phyloP scores from a whole-genome alignment of 805 yeast genomes.

The Diddensiella caesifluorescens region DNA sequence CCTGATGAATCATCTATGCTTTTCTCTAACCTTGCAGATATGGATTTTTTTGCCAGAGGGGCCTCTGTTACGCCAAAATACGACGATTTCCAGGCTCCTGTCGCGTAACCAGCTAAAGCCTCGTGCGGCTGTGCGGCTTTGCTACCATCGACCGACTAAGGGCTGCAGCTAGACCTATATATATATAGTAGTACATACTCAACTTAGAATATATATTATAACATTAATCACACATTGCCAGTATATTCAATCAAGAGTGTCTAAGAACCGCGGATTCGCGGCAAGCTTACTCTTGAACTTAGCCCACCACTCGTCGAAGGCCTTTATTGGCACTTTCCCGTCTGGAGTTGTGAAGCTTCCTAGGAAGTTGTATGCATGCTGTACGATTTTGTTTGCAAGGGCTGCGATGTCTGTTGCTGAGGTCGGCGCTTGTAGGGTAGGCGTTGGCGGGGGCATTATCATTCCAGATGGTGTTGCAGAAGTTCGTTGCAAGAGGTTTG shows the following conservation, averaged over 20 bases:
- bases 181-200: neutral
- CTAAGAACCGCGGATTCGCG: slow-evolving; percentile 79
- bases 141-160: too few species aligned
- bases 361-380: slow-evolving; percentile 85
- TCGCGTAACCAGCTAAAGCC: too few species aligned
- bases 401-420: slow-evolving; percentile 46
- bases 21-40: slow-evolving; percentile 5
- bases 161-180: neutral
- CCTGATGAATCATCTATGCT: slow-evolving; percentile 1
- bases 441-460: neutral
- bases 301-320: slow-evolving; percentile 91
- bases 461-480: slow-evolving; percentile 27
- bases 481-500: slow-evolving; percentile 38
- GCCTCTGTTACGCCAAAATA: slow-evolving; percentile 1
- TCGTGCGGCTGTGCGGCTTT: too few species aligned
- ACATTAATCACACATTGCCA: too few species aligned
- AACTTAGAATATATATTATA: too few species aligned
- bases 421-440: slow-evolving; percentile 29
- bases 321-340: slow-evolving; percentile 82
- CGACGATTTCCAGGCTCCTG: too few species aligned
- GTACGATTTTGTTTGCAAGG: slow-evolving; percentile 81
- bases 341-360: slow-evolving; percentile 77
- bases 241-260: slow-evolving; percentile 35
- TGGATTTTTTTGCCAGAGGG: neutral
- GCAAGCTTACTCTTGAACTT: slow-evolving; percentile 71